A percentile compares a stretch with the other conserved stretches of the same genome.
These are phyloP conservation scores for Pseudocercospora macadamiae DNA, from an alignment of 2,329 filamentous ascomycete species.

Conservation along the genomic window DNA sequence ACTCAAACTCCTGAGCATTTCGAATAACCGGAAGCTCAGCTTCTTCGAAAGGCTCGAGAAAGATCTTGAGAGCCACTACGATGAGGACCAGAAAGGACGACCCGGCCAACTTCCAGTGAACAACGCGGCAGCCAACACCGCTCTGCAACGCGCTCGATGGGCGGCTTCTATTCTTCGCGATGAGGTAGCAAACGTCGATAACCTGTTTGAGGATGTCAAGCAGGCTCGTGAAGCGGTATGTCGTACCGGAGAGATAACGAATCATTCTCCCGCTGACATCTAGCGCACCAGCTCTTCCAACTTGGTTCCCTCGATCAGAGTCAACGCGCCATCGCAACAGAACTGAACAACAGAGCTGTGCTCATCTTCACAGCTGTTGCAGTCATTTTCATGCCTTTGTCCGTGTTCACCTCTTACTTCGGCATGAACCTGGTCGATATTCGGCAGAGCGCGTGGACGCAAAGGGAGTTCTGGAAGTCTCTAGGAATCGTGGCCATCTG, in stretches of 20 bases:
- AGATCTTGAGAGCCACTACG: too few relatives aligned
- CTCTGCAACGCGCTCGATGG: neutral
- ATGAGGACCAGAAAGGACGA: too few relatives aligned
- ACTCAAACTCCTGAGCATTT: too few relatives aligned
- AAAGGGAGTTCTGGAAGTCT: neutral
- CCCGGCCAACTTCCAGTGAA: too few relatives aligned
- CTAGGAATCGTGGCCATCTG: neutral
- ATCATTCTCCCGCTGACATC: neutral
- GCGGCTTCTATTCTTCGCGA: neutral
- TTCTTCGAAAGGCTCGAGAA: too few relatives aligned
- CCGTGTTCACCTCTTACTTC: conserved; percentile 8
- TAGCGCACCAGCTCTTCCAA: conserved; percentile 1
- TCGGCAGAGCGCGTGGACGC: neutral
- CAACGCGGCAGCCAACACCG: too few relatives aligned
- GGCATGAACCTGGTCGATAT: conserved; percentile 4
- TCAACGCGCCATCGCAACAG: neutral
- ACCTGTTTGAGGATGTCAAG: neutral
- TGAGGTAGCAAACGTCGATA: neutral
- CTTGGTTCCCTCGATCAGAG: conserved; percentile 7
- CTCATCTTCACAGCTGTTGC: neutral
- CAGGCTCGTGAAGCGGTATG: neutral
- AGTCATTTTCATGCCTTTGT: conserved; percentile 4
- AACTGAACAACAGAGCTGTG: conserved; percentile 1
- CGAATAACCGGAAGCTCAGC: too few relatives aligned
- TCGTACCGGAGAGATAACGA: neutral